A percentile compares a stretch with the other conserved stretches of the same genome.
Conservation (phyloP, 768 basidiomycete species). For the Clathrus columnatus region DNA sequence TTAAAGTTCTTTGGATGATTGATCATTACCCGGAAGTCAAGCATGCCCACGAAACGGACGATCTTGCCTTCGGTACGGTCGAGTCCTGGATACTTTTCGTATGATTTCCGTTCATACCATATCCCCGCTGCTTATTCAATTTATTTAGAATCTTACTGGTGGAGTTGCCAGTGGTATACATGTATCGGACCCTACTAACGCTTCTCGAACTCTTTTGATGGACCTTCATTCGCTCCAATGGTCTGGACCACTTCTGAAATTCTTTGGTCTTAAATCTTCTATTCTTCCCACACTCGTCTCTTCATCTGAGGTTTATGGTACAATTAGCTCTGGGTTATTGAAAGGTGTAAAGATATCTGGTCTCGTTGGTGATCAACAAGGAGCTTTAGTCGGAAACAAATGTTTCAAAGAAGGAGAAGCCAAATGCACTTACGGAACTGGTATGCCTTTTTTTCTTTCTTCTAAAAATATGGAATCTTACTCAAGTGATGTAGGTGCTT, state of each 20-base stretch:
- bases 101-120: constrained; percentile 5
- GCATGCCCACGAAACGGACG: constrained; percentile 70
- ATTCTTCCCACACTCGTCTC: constrained; percentile 84
- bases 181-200: constrained; percentile 90
- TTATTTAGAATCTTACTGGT: constrained; percentile 68
- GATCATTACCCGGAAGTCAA: constrained; percentile 72
- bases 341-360: constrained; percentile 81
- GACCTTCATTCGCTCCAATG: constrained; percentile 75
- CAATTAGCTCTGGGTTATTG: constrained; percentile 56
- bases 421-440: constrained; percentile 97
- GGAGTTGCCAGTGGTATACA: constrained; percentile 63
- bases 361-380: constrained; percentile 97
- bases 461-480: neutral
- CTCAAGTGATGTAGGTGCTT: constrained; percentile 44
- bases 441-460: neutral
- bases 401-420: constrained; percentile 87
- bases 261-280: constrained; percentile 73
- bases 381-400: constrained; percentile 92
- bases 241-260: constrained; percentile 74
- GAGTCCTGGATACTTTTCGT: constrained; percentile 97
- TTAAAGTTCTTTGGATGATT: constrained; percentile 96
- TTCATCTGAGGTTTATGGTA: constrained; percentile 87
- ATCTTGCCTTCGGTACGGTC: constrained; percentile 87
- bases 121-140: neutral
- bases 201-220: constrained; percentile 89